Conservation (phyloP, 2,329 filamentous ascomycete species). For the Penicillium frequentans region DNA sequence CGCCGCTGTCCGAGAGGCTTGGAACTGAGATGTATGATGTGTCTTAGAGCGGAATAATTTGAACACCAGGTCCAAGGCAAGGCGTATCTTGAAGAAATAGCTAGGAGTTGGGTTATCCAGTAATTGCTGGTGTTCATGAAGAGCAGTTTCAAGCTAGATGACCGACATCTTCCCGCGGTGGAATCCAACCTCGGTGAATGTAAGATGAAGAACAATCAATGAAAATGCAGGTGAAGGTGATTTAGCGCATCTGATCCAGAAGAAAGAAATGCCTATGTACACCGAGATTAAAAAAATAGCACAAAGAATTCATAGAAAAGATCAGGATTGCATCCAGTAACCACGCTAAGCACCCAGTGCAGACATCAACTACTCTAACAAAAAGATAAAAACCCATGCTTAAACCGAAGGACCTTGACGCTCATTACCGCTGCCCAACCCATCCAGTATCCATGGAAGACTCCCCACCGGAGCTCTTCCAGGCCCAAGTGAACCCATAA, state of each 20-base stretch:
- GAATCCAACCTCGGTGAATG: neutral
- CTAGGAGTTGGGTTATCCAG: neutral
- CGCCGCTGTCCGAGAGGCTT: neutral
- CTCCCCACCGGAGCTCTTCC: constrained; percentile 1
- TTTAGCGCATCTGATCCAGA: neutral
- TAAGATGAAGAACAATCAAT: neutral
- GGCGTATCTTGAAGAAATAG: neutral
- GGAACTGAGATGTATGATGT: neutral
- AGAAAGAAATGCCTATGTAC: constrained; percentile 3
- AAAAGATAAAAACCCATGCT: constrained; percentile 7
- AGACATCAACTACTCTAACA: constrained; percentile 19
- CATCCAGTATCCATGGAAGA: constrained; percentile 6
- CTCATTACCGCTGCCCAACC: constrained; percentile 18
- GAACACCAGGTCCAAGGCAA: neutral
- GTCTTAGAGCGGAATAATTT: neutral
- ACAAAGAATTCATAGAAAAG: constrained; percentile 5
- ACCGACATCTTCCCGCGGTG: neutral
- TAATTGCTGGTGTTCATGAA: neutral
- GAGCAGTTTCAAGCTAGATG: neutral
- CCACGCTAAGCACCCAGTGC: constrained; percentile 17
- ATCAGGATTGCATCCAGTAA: constrained; percentile 17
- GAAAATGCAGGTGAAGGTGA: neutral
- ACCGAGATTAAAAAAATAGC: constrained; percentile 3
- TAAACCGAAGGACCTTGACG: constrained; percentile 5
- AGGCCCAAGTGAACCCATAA: constrained; percentile 1